Conservation (phyloP, 2,329 filamentous ascomycete genomes). For the Phyllosticta paracitricarpa region DNA sequence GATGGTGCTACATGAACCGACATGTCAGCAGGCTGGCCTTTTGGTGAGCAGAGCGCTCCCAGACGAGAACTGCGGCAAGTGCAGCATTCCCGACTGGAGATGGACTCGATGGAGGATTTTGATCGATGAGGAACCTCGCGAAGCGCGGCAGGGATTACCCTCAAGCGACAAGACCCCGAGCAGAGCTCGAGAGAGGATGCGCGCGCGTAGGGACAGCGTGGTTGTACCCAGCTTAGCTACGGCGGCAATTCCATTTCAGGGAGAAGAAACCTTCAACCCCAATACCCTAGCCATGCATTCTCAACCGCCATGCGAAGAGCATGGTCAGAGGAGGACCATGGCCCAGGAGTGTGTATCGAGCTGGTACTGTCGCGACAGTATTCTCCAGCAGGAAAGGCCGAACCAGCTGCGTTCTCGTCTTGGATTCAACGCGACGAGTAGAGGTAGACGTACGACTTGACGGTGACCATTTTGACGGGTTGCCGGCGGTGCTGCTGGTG, state of each 20-base stretch:
- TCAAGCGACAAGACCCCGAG: slow-evolving; percentile 72
- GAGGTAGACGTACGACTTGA: slow-evolving; percentile 47
- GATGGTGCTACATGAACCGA: slow-evolving; percentile 56
- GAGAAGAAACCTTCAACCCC: slow-evolving; percentile 69
- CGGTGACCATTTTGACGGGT: slow-evolving; percentile 41
- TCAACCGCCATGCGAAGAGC: slow-evolving; percentile 23
- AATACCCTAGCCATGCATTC: slow-evolving; percentile 62
- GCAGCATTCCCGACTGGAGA: slow-evolving; percentile 81
- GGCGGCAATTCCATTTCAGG: slow-evolving; percentile 52
- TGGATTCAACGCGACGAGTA: slow-evolving; percentile 18
- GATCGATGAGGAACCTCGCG: slow-evolving; percentile 54
- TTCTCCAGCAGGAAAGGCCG: slow-evolving; percentile 71
- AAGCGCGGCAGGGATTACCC: slow-evolving; percentile 24
- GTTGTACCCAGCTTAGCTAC: slow-evolving; percentile 1
- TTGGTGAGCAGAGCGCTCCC: slow-evolving; percentile 62
- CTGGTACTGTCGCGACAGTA: slow-evolving; percentile 47
- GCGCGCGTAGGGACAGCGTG: slow-evolving; percentile 23
- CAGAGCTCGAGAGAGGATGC: slow-evolving; percentile 44
- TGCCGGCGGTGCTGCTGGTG: slow-evolving; percentile 28
- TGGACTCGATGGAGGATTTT: slow-evolving; percentile 71
- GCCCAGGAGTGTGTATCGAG: slow-evolving; percentile 58
- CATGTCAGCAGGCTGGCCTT: slow-evolving; percentile 43
- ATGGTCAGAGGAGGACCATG: slow-evolving; percentile 42
- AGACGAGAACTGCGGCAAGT: slow-evolving; percentile 86
- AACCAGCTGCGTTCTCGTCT: slow-evolving; percentile 40